Percentiles rank a stretch among this genome's conserved stretches.
phyloP scores from a whole-genome alignment of 75 land plant genomes.

The Pinus albicaulis region DNA sequence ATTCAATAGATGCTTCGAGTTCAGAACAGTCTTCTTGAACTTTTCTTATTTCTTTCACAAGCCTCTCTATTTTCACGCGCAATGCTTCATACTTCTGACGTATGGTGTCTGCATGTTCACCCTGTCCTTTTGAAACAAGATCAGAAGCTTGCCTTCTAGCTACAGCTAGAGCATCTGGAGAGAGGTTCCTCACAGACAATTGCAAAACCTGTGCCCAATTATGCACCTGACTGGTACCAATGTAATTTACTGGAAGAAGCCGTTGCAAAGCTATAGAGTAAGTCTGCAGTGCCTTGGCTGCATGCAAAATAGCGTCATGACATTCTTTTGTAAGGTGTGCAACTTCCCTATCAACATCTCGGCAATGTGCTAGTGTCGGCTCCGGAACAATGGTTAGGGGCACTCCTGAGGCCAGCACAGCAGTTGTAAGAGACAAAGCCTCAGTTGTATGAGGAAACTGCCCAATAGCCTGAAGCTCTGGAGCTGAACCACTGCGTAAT shows the following conservation, averaged over 20 bases:
- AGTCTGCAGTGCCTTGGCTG: slow-evolving; percentile 43
- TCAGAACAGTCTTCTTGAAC: slow-evolving; percentile 64
- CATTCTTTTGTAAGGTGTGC: slow-evolving; percentile 55
- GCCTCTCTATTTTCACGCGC: slow-evolving; percentile 49
- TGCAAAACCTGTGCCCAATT: slow-evolving; percentile 90
- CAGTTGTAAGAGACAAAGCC: slow-evolving; percentile 70
- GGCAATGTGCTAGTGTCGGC: slow-evolving; percentile 83
- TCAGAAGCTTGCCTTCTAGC: slow-evolving; percentile 78
- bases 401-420: slow-evolving; percentile 75
- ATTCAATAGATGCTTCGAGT: slow-evolving; percentile 64
- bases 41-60: slow-evolving; percentile 52
- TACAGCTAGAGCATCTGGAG: slow-evolving; percentile 58
- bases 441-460: slow-evolving; percentile 31
- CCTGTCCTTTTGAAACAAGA: slow-evolving; percentile 49
- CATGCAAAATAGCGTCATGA: slow-evolving; percentile 52
- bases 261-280: slow-evolving; percentile 79
- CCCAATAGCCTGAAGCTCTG: slow-evolving; percentile 44
- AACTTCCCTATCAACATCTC: slow-evolving; percentile 85
- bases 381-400: slow-evolving; percentile 90
- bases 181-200: slow-evolving; percentile 48
- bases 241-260: slow-evolving; percentile 76
- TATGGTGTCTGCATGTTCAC: slow-evolving; percentile 43
- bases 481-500: slow-evolving; percentile 62
- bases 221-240: slow-evolving; percentile 71
- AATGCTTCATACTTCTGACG: slow-evolving; percentile 47